Conservation (phyloP, 2,329 filamentous ascomycete genomes). For the Phialophora tarda region DNA sequence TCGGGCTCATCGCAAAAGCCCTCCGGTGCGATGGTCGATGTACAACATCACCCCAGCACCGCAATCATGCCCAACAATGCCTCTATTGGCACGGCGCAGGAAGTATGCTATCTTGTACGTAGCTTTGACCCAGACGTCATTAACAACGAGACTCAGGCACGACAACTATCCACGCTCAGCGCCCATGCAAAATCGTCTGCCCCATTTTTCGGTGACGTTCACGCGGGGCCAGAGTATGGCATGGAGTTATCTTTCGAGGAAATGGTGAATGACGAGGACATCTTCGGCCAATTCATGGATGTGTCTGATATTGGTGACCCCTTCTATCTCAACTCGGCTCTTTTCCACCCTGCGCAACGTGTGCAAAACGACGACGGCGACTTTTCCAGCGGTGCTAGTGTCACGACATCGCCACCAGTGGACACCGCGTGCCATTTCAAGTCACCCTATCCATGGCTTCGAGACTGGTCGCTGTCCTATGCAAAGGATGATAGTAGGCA, state of each 20-base stretch:
- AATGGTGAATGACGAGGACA: background rate
- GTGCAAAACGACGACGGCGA: background rate
- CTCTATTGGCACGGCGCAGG: background rate
- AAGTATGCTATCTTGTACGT: background rate
- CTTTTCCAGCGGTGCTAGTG: background rate
- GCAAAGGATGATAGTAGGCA: background rate
- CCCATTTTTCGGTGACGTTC: background rate
- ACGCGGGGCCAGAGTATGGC: background rate
- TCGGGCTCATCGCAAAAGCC: background rate
- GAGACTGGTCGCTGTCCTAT: background rate
- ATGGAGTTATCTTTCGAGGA: background rate
- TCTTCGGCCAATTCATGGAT: background rate
- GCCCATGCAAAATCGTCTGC: background rate
- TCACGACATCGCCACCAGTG: background rate
- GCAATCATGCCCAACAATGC: background rate
- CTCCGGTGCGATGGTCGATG: background rate
- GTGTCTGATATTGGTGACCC: background rate
- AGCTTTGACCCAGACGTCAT: background rate
- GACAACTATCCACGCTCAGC: background rate
- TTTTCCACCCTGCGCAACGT: background rate
- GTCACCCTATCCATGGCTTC: background rate
- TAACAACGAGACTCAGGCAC: background rate
- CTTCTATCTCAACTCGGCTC: background rate
- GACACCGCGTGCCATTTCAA: background rate
- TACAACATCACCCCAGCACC: background rate